phyloP scores from a whole-genome alignment of 2,329 filamentous ascomycete genomes.

The Diaporthe citriasiana region DNA sequence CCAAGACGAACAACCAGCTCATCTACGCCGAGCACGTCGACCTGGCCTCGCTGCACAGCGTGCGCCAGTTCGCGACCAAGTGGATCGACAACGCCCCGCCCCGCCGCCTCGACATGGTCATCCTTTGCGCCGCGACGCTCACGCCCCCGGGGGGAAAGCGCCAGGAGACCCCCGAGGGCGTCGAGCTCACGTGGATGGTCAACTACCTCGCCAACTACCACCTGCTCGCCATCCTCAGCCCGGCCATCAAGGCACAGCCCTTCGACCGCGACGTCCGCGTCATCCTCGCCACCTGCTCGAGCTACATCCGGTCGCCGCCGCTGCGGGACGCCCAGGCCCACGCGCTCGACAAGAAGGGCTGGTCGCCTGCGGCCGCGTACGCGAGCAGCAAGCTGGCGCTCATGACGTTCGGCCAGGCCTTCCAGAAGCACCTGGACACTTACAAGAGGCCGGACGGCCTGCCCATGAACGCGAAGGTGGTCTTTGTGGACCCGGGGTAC shows the following conservation, averaged over 20 bases:
- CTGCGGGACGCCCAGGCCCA: constrained; percentile 65
- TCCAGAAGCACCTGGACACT: constrained; percentile 90
- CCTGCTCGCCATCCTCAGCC: constrained; percentile 89
- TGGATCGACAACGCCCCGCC: constrained; percentile 98
- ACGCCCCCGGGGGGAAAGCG: constrained; percentile 76
- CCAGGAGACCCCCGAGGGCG: constrained; percentile 78
- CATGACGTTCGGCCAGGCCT: constrained; percentile 89
- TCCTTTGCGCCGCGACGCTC: constrained; percentile 86
- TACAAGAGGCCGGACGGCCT: constrained; percentile 88
- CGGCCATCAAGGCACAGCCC: constrained; percentile 90
- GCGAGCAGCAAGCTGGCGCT: constrained; percentile 82
- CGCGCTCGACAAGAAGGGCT: constrained; percentile 60
- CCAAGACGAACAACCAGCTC: constrained; percentile 82
- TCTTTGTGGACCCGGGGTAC: constrained; percentile 89
- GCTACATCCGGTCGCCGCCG: constrained; percentile 85
- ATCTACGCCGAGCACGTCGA: constrained; percentile 98
- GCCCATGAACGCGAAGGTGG: constrained; percentile 85
- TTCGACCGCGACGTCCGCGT: constrained; percentile 94
- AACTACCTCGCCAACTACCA: constrained; percentile 98
- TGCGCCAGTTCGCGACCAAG: constrained; percentile 93
- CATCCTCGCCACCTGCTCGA: constrained; percentile 87
- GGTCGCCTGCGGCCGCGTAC: constrained; percentile 71
- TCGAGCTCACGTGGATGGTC: constrained; percentile 93
- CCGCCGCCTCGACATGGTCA: constrained; percentile 88
- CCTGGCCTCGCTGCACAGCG: constrained; percentile 87